Percentiles rank a stretch among this genome's conserved stretches.
These are phyloP conservation scores for Pyrenula massariospora DNA, from an alignment of 495 filamentous ascomycete genomes.

Conservation along the genomic window DNA sequence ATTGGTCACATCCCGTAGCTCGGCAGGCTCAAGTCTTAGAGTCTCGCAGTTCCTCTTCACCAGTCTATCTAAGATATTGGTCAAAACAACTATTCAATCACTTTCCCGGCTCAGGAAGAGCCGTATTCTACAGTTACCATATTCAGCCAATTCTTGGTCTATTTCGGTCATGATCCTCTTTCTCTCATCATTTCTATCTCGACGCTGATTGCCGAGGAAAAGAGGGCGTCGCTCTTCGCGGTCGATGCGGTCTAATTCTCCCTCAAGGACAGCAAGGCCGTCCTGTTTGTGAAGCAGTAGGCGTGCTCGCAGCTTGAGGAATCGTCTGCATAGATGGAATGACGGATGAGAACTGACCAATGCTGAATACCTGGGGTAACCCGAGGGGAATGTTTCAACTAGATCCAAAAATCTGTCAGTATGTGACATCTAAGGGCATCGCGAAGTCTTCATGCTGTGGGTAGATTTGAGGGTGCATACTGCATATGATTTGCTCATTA, in stretches of 20 bases:
- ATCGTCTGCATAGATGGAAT: slow-evolving; percentile 15
- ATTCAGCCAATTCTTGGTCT: slow-evolving; percentile 7
- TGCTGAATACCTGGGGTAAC: slow-evolving; percentile 19
- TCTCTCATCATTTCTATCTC: slow-evolving; percentile 13
- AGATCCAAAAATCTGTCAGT: too few relatives aligned
- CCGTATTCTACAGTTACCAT: slow-evolving; percentile 9
- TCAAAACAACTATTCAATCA: slow-evolving; percentile 2
- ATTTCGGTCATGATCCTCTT: slow-evolving; percentile 10
- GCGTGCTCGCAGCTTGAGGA: slow-evolving; percentile 14
- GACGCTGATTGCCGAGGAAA: slow-evolving; percentile 17
- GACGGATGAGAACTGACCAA: slow-evolving; percentile 11
- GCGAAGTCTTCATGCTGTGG: too few relatives aligned
- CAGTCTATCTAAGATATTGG: slow-evolving; percentile 7
- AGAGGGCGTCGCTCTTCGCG: slow-evolving; percentile 11
- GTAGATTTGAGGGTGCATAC: too few relatives aligned
- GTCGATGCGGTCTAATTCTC: slow-evolving; percentile 18
- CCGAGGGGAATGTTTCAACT: slow-evolving; percentile 19
- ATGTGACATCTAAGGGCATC: too few relatives aligned
- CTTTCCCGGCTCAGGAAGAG: neutral
- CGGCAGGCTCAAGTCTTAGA: slow-evolving; percentile 5
- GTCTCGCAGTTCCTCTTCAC: slow-evolving; percentile 3
- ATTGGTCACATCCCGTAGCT: slow-evolving; percentile 9
- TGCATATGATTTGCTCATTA: too few relatives aligned
- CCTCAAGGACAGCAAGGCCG: slow-evolving; percentile 13
- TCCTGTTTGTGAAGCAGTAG: slow-evolving; percentile 15